These are phyloP conservation scores for Tritrichomonas foetus DNA, from an alignment of 208 protist species.

Conservation along the genomic window DNA sequence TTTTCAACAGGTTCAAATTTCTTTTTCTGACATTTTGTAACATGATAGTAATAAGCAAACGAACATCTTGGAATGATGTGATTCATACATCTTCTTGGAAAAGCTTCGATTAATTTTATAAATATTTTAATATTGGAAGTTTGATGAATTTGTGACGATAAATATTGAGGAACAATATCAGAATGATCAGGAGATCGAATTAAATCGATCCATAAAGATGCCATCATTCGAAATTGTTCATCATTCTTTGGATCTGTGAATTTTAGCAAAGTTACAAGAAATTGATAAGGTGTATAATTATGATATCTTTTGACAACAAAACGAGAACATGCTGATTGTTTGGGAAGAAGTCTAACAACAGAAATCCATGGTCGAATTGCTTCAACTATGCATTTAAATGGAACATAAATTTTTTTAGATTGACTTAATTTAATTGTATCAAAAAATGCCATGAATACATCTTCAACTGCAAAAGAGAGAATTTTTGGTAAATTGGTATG, in stretches of 20 bases:
- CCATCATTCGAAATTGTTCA: not conserved
- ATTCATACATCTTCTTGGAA: not conserved
- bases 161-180: not conserved
- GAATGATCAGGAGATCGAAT: not conserved
- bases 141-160: not conserved
- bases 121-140: not conserved
- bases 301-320: not conserved
- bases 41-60: not conserved
- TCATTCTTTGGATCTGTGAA: not conserved
- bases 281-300: not conserved
- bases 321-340: not conserved
- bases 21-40: not conserved
- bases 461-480: not conserved
- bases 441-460: not conserved
- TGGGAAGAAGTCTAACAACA: not conserved
- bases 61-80: not conserved
- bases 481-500: not conserved
- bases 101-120: not conserved
- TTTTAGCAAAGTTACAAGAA: not conserved
- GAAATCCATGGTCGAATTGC: not conserved
- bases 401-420: not conserved
- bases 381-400: not conserved
- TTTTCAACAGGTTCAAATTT: not conserved
- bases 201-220: not conserved
- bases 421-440: not conserved